Evolutionary conservation across 257 asterid genomes (phyloP).

Genomic region (Solanum sejunctum): DNA sequence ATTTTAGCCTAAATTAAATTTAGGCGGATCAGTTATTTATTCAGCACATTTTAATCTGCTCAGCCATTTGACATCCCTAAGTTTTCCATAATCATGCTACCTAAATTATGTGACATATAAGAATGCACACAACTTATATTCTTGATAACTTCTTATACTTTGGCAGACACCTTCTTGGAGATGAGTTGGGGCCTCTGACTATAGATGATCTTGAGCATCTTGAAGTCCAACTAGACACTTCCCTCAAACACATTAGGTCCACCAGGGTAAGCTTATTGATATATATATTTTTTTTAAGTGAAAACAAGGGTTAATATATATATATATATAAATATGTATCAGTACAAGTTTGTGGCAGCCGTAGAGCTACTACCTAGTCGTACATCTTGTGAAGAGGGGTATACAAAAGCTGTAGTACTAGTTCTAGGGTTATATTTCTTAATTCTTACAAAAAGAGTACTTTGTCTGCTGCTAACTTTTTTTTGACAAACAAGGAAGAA

Average conservation of each 20-base stretch:
- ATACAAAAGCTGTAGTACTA: too few species aligned
- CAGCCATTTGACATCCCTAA: background rate
- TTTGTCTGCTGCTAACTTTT: too few species aligned
- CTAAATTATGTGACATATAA: background rate
- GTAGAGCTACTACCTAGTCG: too few species aligned
- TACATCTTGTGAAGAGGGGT: too few species aligned
- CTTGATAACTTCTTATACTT: background rate
- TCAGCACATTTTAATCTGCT: background rate
- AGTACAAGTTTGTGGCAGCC: too few species aligned
- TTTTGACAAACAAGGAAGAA: too few species aligned
- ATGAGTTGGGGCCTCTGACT: constrained; percentile 76
- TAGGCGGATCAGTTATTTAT: background rate
- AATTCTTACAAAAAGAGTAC: too few species aligned
- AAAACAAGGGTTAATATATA: too few species aligned
- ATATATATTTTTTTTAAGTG: background rate
- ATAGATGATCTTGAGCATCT: constrained; percentile 78
- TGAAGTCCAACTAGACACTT: constrained; percentile 72
- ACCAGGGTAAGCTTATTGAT: constrained; percentile 55
- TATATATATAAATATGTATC: too few species aligned
- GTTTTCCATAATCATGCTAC: background rate
- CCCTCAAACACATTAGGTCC: constrained; percentile 81
- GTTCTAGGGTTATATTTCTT: too few species aligned
- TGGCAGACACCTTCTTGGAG: constrained; percentile 92
- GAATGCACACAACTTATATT: background rate
- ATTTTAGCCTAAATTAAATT: background rate